Conservation (phyloP, 2,329 filamentous ascomycete species). For the Zymoseptoria brevis region DNA sequence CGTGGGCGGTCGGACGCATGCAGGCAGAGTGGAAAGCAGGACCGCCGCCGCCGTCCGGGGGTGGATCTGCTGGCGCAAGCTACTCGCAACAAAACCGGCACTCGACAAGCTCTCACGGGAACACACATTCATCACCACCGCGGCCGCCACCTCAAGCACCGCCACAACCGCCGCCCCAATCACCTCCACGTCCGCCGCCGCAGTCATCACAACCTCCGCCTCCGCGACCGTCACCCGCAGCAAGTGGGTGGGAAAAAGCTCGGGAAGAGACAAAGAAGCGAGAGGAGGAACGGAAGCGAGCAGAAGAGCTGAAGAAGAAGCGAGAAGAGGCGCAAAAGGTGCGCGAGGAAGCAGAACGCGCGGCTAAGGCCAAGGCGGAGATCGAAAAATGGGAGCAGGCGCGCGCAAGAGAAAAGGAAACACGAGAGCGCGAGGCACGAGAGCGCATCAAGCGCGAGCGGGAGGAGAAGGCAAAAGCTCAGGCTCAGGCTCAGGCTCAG, state of each 20-base stretch:
- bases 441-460: slow-evolving; percentile 37
- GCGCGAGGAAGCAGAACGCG: slow-evolving; percentile 42
- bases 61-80: slow-evolving; percentile 28
- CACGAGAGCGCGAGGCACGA: slow-evolving; percentile 41
- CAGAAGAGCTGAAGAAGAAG: slow-evolving; percentile 51
- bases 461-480: slow-evolving; percentile 25
- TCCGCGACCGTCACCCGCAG: slow-evolving; percentile 16
- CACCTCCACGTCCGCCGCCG: slow-evolving; percentile 8
- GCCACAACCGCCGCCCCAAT: slow-evolving; percentile 4
- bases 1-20: slow-evolving; percentile 67
- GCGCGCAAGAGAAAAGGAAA: slow-evolving; percentile 41
- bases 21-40: slow-evolving; percentile 44
- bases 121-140: slow-evolving; percentile 12
- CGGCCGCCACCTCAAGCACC: slow-evolving; percentile 11
- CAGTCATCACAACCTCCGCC: slow-evolving; percentile 13
- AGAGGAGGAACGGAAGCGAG: slow-evolving; percentile 53
- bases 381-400: slow-evolving; percentile 46
- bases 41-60: slow-evolving; percentile 18
- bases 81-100: slow-evolving; percentile 21
- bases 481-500: slow-evolving; percentile 23
- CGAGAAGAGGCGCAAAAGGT: slow-evolving; percentile 50
- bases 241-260: slow-evolving; percentile 55
- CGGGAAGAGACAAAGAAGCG: slow-evolving; percentile 57
- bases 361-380: slow-evolving; percentile 40
- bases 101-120: slow-evolving; percentile 18